Base-by-base conservation (phyloP, 352 stramenopile species). In the Pythium apleroticum region DNA sequence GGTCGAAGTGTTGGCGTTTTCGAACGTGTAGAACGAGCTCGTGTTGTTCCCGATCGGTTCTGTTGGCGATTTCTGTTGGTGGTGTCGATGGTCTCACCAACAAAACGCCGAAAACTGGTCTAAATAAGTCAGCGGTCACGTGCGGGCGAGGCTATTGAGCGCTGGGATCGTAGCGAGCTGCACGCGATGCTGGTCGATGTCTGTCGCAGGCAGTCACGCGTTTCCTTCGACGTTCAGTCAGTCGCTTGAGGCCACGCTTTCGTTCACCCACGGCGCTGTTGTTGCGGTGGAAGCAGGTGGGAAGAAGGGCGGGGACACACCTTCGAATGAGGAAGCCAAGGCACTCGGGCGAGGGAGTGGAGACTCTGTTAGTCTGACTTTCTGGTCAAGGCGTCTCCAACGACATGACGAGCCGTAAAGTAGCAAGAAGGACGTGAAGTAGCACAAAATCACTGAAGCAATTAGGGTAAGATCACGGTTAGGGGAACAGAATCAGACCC, bases 401-500 rank as follows among this genome's bases (percentile, higher is more conserved):
- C 52, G 28, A 59, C 52, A 45, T 59, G 57, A 63, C 57, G 50
- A 65, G 49, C 45, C 49, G 27, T 20, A 17, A 50, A 66, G 55
- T 50, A 50, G 20, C 52, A 30, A 11, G 7, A 28, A 28, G 1
- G 27, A 5, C 12, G 43, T 50, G 43, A 66, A 24, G 25, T 49
- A 49, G 25, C 10, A 14, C 24, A 3, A 41, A 66, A 57, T 67
- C n/a, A 30, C 55, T 67, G 60, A 57, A 52, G 60, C 4, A 35
- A 30, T 28, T 67, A 67, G 60, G 60, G 41, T 8, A 50, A 7
- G 31, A 48, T 11, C 19, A 31, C 7, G 52, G 24, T 19, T 61
- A 41, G 52, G 60, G 43, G 41, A 57, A 69, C 46, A 28, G 68
- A 78, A 73, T 75, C 39, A 54, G 43, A 25, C 7, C 28, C 5